Percentiles rank a stretch among this genome's conserved stretches.
These are phyloP conservation scores for Globisporangium takayamanum DNA, from an alignment of 352 stramenopile species.

Conservation along the genomic window DNA sequence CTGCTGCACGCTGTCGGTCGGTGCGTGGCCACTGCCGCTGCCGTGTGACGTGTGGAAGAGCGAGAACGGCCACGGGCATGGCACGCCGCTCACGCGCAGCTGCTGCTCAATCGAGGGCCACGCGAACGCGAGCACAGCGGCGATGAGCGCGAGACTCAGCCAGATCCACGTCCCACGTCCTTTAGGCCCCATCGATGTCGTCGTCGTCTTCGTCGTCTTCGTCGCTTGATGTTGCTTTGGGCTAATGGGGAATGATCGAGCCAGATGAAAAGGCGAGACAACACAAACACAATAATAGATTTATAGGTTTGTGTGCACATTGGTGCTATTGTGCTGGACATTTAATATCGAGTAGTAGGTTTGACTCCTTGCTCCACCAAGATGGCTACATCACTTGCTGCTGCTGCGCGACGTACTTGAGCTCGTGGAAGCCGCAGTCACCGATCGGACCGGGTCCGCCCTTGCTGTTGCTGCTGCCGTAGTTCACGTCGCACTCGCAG, in stretches of 20 bases:
- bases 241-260: not conserved
- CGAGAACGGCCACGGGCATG: constrained; percentile 67
- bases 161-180: constrained; percentile 31
- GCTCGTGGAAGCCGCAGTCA: constrained; percentile 68
- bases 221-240: not conserved
- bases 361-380: not conserved
- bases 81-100: constrained; percentile 36
- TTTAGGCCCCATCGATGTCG: constrained; percentile 17
- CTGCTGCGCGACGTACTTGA: constrained; percentile 17
- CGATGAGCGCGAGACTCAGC: constrained; percentile 42
- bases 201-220: not conserved
- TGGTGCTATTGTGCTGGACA: not conserved
- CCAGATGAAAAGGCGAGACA: too few relatives aligned
- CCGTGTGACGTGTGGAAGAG: constrained; percentile 26
- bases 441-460: constrained; percentile 51
- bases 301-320: not conserved
- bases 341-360: not conserved
- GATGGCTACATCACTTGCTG: not conserved
- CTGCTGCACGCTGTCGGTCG: constrained; percentile 16
- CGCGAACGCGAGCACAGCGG: constrained; percentile 45
- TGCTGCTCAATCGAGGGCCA: constrained; percentile 76
- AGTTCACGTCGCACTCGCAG: constrained; percentile 56
- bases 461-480: constrained; percentile 65
- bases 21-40: constrained; percentile 15
- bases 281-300: too few relatives aligned